Evolutionary conservation across 805 yeast species (phyloP).

Genomic region (Wickerhamomyces chambardii): DNA sequence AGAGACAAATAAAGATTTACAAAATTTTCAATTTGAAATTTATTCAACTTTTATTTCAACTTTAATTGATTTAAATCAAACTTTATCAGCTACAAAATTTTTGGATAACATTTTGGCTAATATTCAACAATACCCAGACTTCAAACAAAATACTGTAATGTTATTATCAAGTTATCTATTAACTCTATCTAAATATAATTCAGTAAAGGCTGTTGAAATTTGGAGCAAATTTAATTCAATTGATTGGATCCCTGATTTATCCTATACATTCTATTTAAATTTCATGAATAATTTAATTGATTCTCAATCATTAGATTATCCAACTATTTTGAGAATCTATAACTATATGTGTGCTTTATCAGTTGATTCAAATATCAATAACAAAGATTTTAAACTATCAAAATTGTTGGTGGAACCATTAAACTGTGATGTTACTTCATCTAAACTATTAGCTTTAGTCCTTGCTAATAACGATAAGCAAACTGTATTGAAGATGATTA

Average conservation of each 20-base stretch:
- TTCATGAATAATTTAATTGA: slow-evolving; percentile 24
- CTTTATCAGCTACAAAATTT: slow-evolving; percentile 42
- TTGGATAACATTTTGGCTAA: slow-evolving; percentile 45
- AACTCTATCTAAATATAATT: slow-evolving; percentile 25
- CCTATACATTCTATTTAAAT: slow-evolving; percentile 26
- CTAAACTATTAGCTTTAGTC: slow-evolving; percentile 9
- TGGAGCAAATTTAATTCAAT: slow-evolving; percentile 26
- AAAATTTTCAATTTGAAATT: slow-evolving; percentile 32
- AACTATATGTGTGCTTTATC: slow-evolving; percentile 27
- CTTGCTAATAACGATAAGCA: slow-evolving; percentile 15
- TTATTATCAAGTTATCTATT: slow-evolving; percentile 35
- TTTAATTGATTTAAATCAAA: slow-evolving; percentile 39
- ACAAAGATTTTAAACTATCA: neutral
- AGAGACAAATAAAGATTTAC: slow-evolving; percentile 13
- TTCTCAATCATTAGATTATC: slow-evolving; percentile 15
- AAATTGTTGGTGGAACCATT: neutral
- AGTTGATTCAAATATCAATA: slow-evolving; percentile 4
- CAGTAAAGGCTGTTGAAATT: slow-evolving; percentile 23
- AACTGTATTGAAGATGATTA: slow-evolving; percentile 25
- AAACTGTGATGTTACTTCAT: slow-evolving; percentile 3
- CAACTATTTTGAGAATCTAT: slow-evolving; percentile 22
- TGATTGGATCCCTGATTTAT: slow-evolving; percentile 31
- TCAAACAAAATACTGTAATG: slow-evolving; percentile 24
- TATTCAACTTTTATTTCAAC: slow-evolving; percentile 45
- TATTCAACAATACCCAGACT: slow-evolving; percentile 26